A percentile compares a stretch with the other conserved stretches of the same genome.
These are phyloP conservation scores for Cyclospora cayetanensis DNA, from an alignment of 169 alveolate genomes.

Conservation along the genomic window DNA sequence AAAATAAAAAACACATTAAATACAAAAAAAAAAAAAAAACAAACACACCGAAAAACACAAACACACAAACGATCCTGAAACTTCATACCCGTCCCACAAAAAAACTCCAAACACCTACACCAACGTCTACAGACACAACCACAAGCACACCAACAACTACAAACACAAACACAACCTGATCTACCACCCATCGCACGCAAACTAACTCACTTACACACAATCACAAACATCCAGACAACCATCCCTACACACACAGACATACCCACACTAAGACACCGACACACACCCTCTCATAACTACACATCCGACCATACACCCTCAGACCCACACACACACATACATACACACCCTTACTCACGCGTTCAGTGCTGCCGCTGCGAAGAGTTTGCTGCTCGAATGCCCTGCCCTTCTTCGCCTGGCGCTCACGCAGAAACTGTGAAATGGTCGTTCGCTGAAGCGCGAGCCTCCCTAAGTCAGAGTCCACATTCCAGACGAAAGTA, in stretches of 20 bases:
- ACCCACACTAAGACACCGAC: not conserved
- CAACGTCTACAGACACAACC: not conserved
- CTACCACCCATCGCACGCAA: not conserved
- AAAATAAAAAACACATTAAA: too few relatives aligned
- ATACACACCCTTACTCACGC: not conserved
- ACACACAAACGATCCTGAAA: not conserved
- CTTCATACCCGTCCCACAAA: not conserved
- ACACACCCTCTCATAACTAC: not conserved
- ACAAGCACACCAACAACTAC: not conserved
- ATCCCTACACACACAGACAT: not conserved
- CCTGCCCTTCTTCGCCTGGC: not conserved
- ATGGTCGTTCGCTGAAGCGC: slow-evolving; percentile 11
- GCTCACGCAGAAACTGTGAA: slow-evolving; percentile 25
- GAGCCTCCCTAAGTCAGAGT: slow-evolving; percentile 29
- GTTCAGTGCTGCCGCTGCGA: too few relatives aligned
- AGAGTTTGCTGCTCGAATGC: not conserved
- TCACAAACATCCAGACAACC: not conserved
- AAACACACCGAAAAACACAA: too few relatives aligned
- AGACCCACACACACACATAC: not conserved
- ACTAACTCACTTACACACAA: not conserved
- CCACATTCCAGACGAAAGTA: slow-evolving; percentile 45
- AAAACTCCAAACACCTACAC: not conserved
- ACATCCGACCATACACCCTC: not conserved
- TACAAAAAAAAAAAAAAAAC: too few relatives aligned
- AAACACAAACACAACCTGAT: not conserved